Conservation (phyloP, 768 basidiomycete genomes). For the Tricholoma furcatifolium region DNA sequence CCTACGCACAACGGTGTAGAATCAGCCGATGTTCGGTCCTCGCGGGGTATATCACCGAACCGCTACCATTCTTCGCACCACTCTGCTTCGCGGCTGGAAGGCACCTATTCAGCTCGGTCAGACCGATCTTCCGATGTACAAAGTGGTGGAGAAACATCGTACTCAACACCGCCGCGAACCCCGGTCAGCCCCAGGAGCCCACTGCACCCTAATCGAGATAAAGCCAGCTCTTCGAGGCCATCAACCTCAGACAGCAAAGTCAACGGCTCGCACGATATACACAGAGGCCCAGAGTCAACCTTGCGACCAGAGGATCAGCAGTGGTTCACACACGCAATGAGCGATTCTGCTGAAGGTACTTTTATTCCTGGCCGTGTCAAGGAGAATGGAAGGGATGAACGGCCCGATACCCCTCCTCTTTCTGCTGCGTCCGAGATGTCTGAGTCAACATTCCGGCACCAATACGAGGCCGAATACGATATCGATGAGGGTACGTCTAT, state of each 20-base stretch:
- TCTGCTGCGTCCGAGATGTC: conserved; percentile 16
- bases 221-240: conserved; percentile 22
- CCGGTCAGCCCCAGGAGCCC: conserved; percentile 56
- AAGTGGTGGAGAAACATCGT: conserved; percentile 41
- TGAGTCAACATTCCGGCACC: conserved; percentile 12
- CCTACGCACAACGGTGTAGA: conserved; percentile 37
- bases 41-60: conserved; percentile 37
- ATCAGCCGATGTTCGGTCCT: conserved; percentile 37
- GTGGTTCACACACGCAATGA: conserved; percentile 23
- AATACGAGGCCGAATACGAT: conserved; percentile 48
- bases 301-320: conserved; percentile 29
- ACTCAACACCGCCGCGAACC: conserved; percentile 56
- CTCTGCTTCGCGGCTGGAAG: conserved; percentile 30
- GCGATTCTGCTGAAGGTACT: conserved; percentile 23
- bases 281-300: conserved; percentile 26
- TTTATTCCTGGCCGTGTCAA: conserved; percentile 15
- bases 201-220: conserved; percentile 33
- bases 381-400: not conserved
- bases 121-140: conserved; percentile 35
- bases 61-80: conserved; percentile 29
- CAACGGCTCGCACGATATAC: conserved; percentile 14
- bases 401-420: conserved; percentile 21
- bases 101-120: conserved; percentile 29
- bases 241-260: conserved; percentile 25
- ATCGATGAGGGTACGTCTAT: conserved; percentile 41